These are phyloP conservation scores for Fusarium anguioides DNA, from an alignment of 2,329 filamentous ascomycete species.

Conservation along the genomic window DNA sequence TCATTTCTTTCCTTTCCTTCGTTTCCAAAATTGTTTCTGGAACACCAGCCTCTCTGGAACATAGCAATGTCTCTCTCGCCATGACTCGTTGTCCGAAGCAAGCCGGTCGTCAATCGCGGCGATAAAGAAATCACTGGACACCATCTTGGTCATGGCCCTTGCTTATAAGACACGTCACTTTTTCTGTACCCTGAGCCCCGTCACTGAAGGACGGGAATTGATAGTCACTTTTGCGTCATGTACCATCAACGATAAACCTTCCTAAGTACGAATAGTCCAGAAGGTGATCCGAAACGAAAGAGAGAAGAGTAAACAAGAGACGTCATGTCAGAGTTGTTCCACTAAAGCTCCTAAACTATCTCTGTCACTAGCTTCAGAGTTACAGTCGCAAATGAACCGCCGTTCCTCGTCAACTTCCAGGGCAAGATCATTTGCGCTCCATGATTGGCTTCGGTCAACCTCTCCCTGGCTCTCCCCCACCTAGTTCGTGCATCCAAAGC, in stretches of 20 bases:
- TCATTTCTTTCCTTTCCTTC: conserved; percentile 10
- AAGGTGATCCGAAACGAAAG: conserved; percentile 8
- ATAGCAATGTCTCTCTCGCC: conserved; percentile 21
- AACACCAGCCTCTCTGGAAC: conserved; percentile 27
- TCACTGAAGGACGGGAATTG: conserved; percentile 36
- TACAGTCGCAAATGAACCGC: conserved; percentile 23
- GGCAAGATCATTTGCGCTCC: conserved; percentile 21
- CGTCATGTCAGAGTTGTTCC: conserved; percentile 28
- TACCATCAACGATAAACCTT: conserved; percentile 15
- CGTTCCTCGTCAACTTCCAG: conserved; percentile 21
- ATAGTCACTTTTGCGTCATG: conserved; percentile 31
- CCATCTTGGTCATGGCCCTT: conserved; percentile 27
- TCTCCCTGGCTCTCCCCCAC: conserved; percentile 35
- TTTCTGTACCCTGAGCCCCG: conserved; percentile 30
- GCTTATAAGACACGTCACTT: conserved; percentile 39
- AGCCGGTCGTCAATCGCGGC: conserved; percentile 5
- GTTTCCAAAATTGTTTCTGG: conserved; percentile 28
- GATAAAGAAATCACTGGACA: conserved; percentile 8
- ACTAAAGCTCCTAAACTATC: conserved; percentile 26
- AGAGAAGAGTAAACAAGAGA: conserved; percentile 38
- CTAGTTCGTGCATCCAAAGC: conserved; percentile 34
- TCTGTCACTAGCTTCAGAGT: conserved; percentile 23
- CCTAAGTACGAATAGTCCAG: neutral
- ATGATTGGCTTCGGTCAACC: conserved; percentile 34
- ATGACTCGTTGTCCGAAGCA: conserved; percentile 31